Percentiles rank a stretch among this genome's conserved stretches.
phyloP scores from a whole-genome alignment of 1,139 yeast species.

The Yamadazyma pseudoaaseri region DNA sequence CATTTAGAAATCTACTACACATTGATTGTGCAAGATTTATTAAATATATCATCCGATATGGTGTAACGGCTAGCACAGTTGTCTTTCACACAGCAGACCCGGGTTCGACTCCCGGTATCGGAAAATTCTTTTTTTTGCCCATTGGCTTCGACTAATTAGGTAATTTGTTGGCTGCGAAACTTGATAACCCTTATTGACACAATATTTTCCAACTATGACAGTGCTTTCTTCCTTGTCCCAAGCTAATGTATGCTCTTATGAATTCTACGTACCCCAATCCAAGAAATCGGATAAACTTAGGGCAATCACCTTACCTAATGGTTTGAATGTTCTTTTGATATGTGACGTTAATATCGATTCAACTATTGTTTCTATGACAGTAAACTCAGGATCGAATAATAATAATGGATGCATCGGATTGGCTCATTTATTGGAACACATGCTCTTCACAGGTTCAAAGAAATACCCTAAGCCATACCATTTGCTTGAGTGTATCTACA shows the following conservation, averaged over 20 bases:
- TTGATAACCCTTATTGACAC: no score
- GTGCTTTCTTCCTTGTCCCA: not conserved
- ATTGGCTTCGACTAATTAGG: constrained; percentile 5
- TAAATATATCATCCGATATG: constrained; percentile 52
- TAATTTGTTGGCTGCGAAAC: no score
- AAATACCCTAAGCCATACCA: constrained; percentile 47
- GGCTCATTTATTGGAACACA: constrained; percentile 76
- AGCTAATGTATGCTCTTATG: not conserved
- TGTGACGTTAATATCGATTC: constrained; percentile 54
- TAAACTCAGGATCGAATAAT: constrained; percentile 61
- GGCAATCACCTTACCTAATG: constrained; percentile 51
- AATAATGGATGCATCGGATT: constrained; percentile 60
- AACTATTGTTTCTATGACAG: constrained; percentile 47
- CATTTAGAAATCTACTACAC: no score
- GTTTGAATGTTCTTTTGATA: constrained; percentile 48
- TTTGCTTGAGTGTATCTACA: constrained; percentile 42
- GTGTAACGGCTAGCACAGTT: constrained; percentile 83
- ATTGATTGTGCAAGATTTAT: no score
- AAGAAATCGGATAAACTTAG: constrained; percentile 14
- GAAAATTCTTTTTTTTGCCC: constrained; percentile 36
- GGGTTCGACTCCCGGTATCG: constrained; percentile 84
- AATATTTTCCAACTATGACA: not conserved
- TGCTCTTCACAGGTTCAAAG: constrained; percentile 59
- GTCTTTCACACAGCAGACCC: constrained; percentile 82
- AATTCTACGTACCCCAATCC: constrained; percentile 6